Percentiles rank a stretch among this genome's conserved stretches.
Evolutionary conservation across 139 green algal genomes (phyloP).

Genomic region (Spirogloea muscicola): DNA sequence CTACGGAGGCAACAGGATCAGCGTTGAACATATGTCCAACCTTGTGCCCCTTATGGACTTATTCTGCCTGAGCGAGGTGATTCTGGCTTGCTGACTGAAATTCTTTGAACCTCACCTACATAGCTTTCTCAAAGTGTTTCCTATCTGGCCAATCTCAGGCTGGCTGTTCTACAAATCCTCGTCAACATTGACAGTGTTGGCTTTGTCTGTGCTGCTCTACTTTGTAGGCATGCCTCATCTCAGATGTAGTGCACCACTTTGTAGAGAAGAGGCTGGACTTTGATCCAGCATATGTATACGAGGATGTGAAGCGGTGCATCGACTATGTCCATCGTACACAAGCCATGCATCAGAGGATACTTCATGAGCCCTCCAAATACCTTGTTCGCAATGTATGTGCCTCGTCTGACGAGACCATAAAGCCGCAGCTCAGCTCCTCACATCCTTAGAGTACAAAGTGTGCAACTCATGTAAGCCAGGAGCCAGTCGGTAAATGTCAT

Average conservation of each 20-base stretch:
- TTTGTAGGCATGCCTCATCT: conserved; percentile 33
- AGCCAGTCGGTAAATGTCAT: too few species aligned
- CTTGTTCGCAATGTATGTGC: conserved; percentile 14
- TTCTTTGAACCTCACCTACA: too few species aligned
- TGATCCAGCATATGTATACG: conserved; percentile 26
- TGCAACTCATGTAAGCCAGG: too few species aligned
- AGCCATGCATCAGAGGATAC: conserved; percentile 13
- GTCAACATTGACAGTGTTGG: background rate
- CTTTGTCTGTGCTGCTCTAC: background rate
- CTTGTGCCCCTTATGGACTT: conserved; percentile 24
- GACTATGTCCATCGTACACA: conserved; percentile 13
- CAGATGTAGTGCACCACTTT: conserved; percentile 32
- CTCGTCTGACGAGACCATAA: too few species aligned
- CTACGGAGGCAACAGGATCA: conserved; percentile 22
- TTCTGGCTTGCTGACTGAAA: background rate
- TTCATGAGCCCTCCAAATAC: conserved; percentile 2
- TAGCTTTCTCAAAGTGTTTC: too few species aligned
- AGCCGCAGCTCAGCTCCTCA: too few species aligned
- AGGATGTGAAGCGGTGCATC: conserved; percentile 20
- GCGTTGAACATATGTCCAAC: conserved; percentile 19
- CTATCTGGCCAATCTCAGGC: too few species aligned
- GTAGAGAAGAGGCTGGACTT: conserved; percentile 5
- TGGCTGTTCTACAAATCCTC: too few species aligned
- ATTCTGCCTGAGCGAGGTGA: conserved; percentile 19
- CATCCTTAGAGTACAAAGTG: too few species aligned